Evolutionary conservation across 2,329 filamentous ascomycete genomes (phyloP), one percentile per base, ranked within the genome.

Genomic region (Proliferodiscus dingleyae): DNA sequence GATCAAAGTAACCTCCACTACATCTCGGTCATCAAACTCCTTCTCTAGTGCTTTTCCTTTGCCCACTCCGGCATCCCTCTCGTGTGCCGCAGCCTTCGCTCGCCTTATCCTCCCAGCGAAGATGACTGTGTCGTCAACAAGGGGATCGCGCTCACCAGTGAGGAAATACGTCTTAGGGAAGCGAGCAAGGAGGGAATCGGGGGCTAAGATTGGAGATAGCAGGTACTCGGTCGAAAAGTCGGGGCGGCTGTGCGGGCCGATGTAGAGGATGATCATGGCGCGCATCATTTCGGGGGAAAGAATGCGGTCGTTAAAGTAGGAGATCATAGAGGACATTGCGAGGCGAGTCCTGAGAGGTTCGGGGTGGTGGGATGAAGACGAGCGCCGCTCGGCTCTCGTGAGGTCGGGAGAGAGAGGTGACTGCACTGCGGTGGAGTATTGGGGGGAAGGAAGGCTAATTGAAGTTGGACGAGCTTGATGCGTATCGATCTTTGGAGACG

Each of bases 281-380:
- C 93, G 86, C 85, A 97, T 96, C 89, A 97, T 95, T 66, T 98
- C 93, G 0, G 93, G 91, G 0, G 89, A 91, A 11, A 98, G 75
- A 22, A 98, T 87, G 22, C 93, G 85, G 65, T 98, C 93, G 64
- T 95, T 93, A 66, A 96, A 95, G 68, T 97, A 97, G 0, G 91
- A 96, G 28, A 98, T 94, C 81, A 95, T 95, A n/a, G 85, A 91
- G 0, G 89, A 90, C 63, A 91, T 95, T 13, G 91, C 90, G 8
- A 98, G 77, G n/a, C 90, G 81, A 1, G 93, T 97, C 56, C 79
- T 82, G 50, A 95, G 69, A 1, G 77, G 76, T 49, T 77, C 68
- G 1, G 75, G 68, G 37, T 74, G 77, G 50, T 79, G 73, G 5
- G 77, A 78, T 2, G 47, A 28, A 10, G 55, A 56, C n/a, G 51